Evolutionary conservation across 257 asterid species (phyloP), one percentile per base, ranked within the genome.

Genomic region (Ehretia macrophylla): DNA sequence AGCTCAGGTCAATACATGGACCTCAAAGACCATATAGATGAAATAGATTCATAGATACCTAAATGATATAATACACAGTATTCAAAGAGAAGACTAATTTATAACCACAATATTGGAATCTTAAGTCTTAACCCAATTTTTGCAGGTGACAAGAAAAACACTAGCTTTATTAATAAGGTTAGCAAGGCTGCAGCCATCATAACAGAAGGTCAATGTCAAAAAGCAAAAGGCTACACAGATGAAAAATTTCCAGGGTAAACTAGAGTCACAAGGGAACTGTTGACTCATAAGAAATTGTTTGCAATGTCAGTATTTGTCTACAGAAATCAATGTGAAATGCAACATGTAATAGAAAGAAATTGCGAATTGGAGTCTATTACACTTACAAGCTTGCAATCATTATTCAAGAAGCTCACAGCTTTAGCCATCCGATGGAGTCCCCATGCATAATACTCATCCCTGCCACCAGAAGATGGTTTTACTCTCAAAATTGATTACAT

Each of bases 351-450:
- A 42, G 47, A 10, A 42, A 42, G 35, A 6, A 27, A 6, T 27
- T 27, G 35, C 35, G 4, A 27, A 27, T 1, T 27, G 35, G 4
- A 27, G 35, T 6, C 6, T 27, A 27, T 10, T 8, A 45, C 20
- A 69, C 92, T 56, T 81, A 93, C 99, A 80, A 93, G 81, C 79
- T 93, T 93, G 73, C 99, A 93, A 72, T 93, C 99, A 64, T 89
- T 93, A 75, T 93, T 93, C 76, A 93, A 75, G 88, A 93, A 93
- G 95, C 96, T 86, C 87, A 86, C 96, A 70, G 99, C 99, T 79
- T 93, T 89, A 67, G 97, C 87, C 72, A 93, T 93, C 77, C 95
- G 96, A 78, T 93, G 91, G 72, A 93, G 75, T 32, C 99, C 99
- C 99, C 97, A 93, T 47, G 99, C 99, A 65, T 71, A 93, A 70